Conservation (phyloP, 2,329 filamentous ascomycete genomes). For the Hortaea werneckii region DNA sequence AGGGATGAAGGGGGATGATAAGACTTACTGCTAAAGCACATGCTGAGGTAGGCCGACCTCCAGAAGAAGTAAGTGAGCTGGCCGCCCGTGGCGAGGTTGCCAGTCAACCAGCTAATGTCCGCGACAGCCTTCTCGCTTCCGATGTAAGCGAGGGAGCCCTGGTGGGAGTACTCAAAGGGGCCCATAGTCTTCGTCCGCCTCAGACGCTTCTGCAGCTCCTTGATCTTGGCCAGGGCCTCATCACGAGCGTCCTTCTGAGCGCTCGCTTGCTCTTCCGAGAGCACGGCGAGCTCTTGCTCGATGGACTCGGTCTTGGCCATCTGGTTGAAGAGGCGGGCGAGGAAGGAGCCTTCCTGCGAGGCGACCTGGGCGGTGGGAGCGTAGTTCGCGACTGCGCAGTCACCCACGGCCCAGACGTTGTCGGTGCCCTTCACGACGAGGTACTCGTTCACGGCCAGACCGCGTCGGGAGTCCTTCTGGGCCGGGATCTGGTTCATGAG, state of each 20-base stretch:
- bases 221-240: constrained; percentile 62
- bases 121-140: constrained; percentile 96
- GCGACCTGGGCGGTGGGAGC: constrained; percentile 96
- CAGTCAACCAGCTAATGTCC: constrained; percentile 93
- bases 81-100: constrained; percentile 88
- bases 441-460: constrained; percentile 95
- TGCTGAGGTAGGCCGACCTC: constrained; percentile 94
- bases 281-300: constrained; percentile 61
- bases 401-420: constrained; percentile 95
- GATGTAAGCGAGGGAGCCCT: constrained; percentile 94
- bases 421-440: constrained; percentile 94
- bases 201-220: constrained; percentile 74
- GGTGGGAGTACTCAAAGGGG: constrained; percentile 97
- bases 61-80: constrained; percentile 92
- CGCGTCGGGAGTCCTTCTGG: constrained; percentile 88
- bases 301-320: constrained; percentile 90
- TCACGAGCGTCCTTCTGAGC: constrained; percentile 52
- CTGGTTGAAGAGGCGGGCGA: constrained; percentile 94
- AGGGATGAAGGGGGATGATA: no score
- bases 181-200: constrained; percentile 87
- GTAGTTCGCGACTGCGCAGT: constrained; percentile 95
- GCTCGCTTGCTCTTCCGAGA: constrained; percentile 52
- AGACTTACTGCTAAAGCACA: constrained; percentile 95
- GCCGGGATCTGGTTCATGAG: constrained; percentile 86
- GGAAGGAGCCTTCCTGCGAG: constrained; percentile 87